Conservation (phyloP, 805 yeast species). For the Metschnikowia gruessii region DNA sequence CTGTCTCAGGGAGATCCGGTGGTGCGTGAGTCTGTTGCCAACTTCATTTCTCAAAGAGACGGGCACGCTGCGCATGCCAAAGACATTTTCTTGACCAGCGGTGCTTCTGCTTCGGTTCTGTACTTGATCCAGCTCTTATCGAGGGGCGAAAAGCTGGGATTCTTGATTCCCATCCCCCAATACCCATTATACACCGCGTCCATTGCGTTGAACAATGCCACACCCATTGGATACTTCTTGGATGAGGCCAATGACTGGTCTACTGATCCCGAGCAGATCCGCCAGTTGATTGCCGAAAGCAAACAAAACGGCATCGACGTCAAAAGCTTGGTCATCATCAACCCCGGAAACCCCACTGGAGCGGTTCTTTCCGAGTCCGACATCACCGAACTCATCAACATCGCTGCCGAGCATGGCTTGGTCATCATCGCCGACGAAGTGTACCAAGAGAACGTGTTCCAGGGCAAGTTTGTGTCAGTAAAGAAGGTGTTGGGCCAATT, state of each 20-base stretch:
- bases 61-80: slow-evolving; percentile 61
- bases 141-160: slow-evolving; percentile 66
- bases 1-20: slow-evolving; percentile 82
- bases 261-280: slow-evolving; percentile 65
- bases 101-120: slow-evolving; percentile 94
- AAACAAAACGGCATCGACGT: slow-evolving; percentile 54
- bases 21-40: slow-evolving; percentile 75
- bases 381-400: slow-evolving; percentile 66
- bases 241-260: slow-evolving; percentile 85
- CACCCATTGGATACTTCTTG: slow-evolving; percentile 81
- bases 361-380: slow-evolving; percentile 64
- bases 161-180: slow-evolving; percentile 94
- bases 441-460: slow-evolving; percentile 88
- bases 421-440: slow-evolving; percentile 97
- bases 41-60: slow-evolving; percentile 77
- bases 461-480: slow-evolving; percentile 79
- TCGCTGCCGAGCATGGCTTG: slow-evolving; percentile 82
- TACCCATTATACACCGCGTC: slow-evolving; percentile 97
- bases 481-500: slow-evolving; percentile 72
- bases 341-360: slow-evolving; percentile 99
- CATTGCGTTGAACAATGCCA: slow-evolving; percentile 75
- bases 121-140: slow-evolving; percentile 71
- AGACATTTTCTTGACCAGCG: slow-evolving; percentile 81
- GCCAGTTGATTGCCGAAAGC: slow-evolving; percentile 49
- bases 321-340: slow-evolving; percentile 84